These are phyloP conservation scores for Monascus ruber DNA, from an alignment of 2,329 filamentous ascomycete genomes.

Conservation along the genomic window DNA sequence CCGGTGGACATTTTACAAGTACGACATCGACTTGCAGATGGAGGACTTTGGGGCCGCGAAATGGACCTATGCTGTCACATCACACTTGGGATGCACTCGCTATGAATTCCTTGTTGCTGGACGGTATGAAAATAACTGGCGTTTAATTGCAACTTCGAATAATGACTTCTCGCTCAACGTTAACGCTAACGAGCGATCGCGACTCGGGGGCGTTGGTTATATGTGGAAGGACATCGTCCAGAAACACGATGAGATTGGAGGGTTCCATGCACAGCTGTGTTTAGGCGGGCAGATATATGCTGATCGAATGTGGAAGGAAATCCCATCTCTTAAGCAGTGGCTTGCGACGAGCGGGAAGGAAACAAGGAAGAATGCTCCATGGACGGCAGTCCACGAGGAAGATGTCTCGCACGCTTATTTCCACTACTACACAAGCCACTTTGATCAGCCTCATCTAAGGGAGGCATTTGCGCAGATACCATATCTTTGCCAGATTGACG, in stretches of 20 bases:
- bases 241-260: slow-evolving; percentile 91
- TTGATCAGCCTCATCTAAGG: slow-evolving; percentile 87
- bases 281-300: slow-evolving; percentile 92
- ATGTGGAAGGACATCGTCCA: slow-evolving; percentile 99
- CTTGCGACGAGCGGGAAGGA: slow-evolving; percentile 86
- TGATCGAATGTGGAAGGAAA: slow-evolving; percentile 91
- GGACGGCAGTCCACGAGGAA: slow-evolving; percentile 91
- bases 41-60: slow-evolving; percentile 63
- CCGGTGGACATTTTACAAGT: slow-evolving; percentile 90
- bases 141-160: slow-evolving; percentile 89
- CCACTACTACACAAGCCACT: slow-evolving; percentile 97
- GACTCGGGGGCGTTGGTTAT: slow-evolving; percentile 77
- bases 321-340: slow-evolving; percentile 90
- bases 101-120: slow-evolving; percentile 96
- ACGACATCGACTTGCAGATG: slow-evolving; percentile 85
- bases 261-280: slow-evolving; percentile 88
- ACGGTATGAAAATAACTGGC: slow-evolving; percentile 80
- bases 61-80: slow-evolving; percentile 98
- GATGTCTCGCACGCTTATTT: slow-evolving; percentile 95
- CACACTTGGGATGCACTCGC: slow-evolving; percentile 89
- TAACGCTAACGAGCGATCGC: slow-evolving; percentile 70
- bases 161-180: slow-evolving; percentile 91
- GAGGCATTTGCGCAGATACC: slow-evolving; percentile 98
- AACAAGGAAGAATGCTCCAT: slow-evolving; percentile 75
- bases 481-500: slow-evolving; percentile 82